These are phyloP conservation scores for Brettanomyces custersianus DNA, from an alignment of 805 yeast species.

Conservation along the genomic window DNA sequence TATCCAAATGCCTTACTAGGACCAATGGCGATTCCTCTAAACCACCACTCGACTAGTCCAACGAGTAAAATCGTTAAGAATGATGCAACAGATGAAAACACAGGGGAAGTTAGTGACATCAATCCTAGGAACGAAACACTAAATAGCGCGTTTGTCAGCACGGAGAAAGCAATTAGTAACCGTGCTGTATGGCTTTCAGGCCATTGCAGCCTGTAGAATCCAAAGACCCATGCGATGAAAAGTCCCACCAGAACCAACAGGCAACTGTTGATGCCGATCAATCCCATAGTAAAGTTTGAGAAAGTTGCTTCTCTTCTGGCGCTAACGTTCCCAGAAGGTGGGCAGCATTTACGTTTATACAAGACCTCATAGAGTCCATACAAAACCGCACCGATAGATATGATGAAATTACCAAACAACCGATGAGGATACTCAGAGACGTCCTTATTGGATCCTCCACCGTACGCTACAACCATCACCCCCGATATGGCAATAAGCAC, in stretches of 20 bases:
- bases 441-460: conserved; percentile 27
- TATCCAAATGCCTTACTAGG: conserved; percentile 61
- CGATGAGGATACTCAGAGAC: conserved; percentile 43
- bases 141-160: conserved; percentile 55
- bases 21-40: conserved; percentile 52
- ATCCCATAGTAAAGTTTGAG: conserved; percentile 66
- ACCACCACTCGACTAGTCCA: conserved; percentile 64
- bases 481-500: conserved; percentile 68
- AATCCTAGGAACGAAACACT: conserved; percentile 65
- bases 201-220: conserved; percentile 48
- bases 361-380: conserved; percentile 81
- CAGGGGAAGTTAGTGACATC: conserved; percentile 82
- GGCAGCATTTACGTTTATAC: conserved; percentile 68
- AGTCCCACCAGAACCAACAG: conserved; percentile 39
- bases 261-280: conserved; percentile 53
- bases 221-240: conserved; percentile 40
- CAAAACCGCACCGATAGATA: conserved; percentile 63
- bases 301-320: conserved; percentile 70
- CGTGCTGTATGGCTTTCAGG: conserved; percentile 35
- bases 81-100: conserved; percentile 53
- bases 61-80: conserved; percentile 72
- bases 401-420: conserved; percentile 59
- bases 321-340: conserved; percentile 52
- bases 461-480: conserved; percentile 70
- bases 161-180: conserved; percentile 41